These are phyloP conservation scores for Collariella sp. DNA, from an alignment of 495 filamentous ascomycete species.

Conservation along the genomic window DNA sequence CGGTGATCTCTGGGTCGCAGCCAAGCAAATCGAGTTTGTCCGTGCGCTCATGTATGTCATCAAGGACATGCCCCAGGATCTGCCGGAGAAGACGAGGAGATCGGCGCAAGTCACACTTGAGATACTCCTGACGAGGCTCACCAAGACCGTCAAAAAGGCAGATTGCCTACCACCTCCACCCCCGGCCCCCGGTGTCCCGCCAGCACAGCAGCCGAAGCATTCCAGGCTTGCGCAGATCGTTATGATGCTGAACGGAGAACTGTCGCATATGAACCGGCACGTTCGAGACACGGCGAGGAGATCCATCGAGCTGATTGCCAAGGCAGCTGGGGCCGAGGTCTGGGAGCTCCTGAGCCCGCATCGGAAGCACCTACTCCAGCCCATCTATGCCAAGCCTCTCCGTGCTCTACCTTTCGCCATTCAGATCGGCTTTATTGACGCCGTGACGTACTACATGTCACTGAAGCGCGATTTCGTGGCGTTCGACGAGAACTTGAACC, in stretches of 20 bases:
- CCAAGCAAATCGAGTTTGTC: conserved; percentile 74
- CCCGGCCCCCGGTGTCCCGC: conserved; percentile 21
- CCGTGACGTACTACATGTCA: conserved; percentile 84
- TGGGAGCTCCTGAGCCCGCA: conserved; percentile 80
- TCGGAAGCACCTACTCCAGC: conserved; percentile 72
- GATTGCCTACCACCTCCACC: conserved; percentile 55
- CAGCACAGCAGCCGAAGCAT: conserved; percentile 29
- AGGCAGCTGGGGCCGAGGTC: conserved; percentile 64
- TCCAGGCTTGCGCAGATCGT: conserved; percentile 64
- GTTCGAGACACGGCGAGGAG: conserved; percentile 78
- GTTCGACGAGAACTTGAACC: conserved; percentile 83
- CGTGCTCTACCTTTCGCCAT: conserved; percentile 82
- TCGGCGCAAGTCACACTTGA: conserved; percentile 76
- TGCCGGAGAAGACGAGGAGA: conserved; percentile 75
- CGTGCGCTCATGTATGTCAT: conserved; percentile 87
- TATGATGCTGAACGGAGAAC: conserved; percentile 71
- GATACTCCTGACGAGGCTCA: conserved; percentile 65
- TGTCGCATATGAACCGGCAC: conserved; percentile 89
- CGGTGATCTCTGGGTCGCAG: conserved; percentile 72
- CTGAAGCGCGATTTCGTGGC: conserved; percentile 77
- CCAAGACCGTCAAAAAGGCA: conserved; percentile 62
- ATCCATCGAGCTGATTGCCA: conserved; percentile 71
- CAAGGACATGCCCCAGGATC: conserved; percentile 90
- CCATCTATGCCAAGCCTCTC: conserved; percentile 91
- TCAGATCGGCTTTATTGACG: conserved; percentile 97